Base-by-base conservation (phyloP, 805 yeast species). In the Metschnikowia similis region DNA sequence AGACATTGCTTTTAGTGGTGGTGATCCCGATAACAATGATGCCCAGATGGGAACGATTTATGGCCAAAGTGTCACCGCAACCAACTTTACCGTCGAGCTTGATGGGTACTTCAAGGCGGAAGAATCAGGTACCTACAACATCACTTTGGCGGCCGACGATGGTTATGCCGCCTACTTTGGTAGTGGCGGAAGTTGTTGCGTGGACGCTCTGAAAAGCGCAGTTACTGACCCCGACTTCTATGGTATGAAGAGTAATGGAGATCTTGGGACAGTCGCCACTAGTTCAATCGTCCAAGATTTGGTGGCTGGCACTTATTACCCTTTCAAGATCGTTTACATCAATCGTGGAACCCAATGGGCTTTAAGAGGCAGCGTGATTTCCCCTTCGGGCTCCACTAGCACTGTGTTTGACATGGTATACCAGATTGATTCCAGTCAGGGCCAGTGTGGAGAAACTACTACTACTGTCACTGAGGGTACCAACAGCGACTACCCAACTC, bases 91-190 rank as follows among this genome's bases (percentile, higher is more conserved):
- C 8, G 21, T 50, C 21, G 53, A 50, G 16, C 47, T 54, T 40
- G 17, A 45, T 2, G 57, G 57, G 3, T 52, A 41, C 42, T 54
- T 54, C 36, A 36, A 40, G 8, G 53, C 57, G 6, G 35, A 36
- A 8, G 10, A 26, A 2, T 26, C 53, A 16, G 55, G 57, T 17
- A n/a, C 9, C 14, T 50, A 54, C 47, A 39, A 32, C 3, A 42
- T 54, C 37, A 41, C 44, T 13, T 27, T 52, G 11, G 14, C 14
- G 4, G 47, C 55, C 8, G 57, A 54, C 14, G 50, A 54, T 17
- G 57, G 57, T 26, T 35, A n/a, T 17, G 16, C 38, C 14, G 38
- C 35, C 8, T 32, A 32, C n/a, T 32, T 48, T 27, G 54, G 51
- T 8, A 49, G 49, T 6, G 47, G 47, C 7, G 31, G 30, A 14